These are phyloP conservation scores for Rutstroemia sp. DNA, from an alignment of 2,329 filamentous ascomycete genomes.

Conservation along the genomic window DNA sequence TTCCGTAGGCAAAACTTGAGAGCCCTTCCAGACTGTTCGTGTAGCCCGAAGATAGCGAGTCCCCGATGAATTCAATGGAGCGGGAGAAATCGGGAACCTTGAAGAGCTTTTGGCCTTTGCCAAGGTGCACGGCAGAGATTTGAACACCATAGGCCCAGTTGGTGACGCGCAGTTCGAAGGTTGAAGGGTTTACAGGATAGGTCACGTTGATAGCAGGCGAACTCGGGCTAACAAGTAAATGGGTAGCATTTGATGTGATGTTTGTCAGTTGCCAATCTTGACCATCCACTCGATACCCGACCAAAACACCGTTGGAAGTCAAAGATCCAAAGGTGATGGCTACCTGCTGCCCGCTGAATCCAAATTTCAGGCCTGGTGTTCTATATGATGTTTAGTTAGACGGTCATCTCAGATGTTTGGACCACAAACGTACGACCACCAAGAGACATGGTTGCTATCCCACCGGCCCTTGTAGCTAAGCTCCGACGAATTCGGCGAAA, in stretches of 20 bases:
- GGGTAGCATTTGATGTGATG: constrained; percentile 47
- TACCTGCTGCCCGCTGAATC: constrained; percentile 20
- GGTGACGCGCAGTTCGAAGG: constrained; percentile 51
- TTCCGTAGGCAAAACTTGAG: constrained; percentile 47
- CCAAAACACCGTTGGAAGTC: constrained; percentile 35
- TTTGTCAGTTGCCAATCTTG: constrained; percentile 56
- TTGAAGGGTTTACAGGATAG: constrained; percentile 36
- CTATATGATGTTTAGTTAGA: constrained; percentile 25
- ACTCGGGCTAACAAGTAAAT: constrained; percentile 44
- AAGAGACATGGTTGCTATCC: constrained; percentile 53
- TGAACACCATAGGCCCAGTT: constrained; percentile 56
- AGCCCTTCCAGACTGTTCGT: constrained; percentile 52
- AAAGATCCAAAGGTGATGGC: constrained; percentile 20
- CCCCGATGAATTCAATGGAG: constrained; percentile 38
- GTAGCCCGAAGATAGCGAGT: constrained; percentile 47
- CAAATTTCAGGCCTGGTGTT: constrained; percentile 27
- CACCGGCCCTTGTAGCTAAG: constrained; percentile 56
- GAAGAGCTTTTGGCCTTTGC: constrained; percentile 37
- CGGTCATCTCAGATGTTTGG: not conserved
- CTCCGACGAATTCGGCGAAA: constrained; percentile 43
- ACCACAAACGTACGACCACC: constrained; percentile 44
- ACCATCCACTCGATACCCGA: constrained; percentile 51
- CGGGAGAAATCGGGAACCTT: constrained; percentile 33
- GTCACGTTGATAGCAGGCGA: constrained; percentile 39
- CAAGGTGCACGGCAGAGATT: constrained; percentile 44